Conservation (phyloP, 2,329 filamentous ascomycete genomes). For the Fusarium denticulatum region DNA sequence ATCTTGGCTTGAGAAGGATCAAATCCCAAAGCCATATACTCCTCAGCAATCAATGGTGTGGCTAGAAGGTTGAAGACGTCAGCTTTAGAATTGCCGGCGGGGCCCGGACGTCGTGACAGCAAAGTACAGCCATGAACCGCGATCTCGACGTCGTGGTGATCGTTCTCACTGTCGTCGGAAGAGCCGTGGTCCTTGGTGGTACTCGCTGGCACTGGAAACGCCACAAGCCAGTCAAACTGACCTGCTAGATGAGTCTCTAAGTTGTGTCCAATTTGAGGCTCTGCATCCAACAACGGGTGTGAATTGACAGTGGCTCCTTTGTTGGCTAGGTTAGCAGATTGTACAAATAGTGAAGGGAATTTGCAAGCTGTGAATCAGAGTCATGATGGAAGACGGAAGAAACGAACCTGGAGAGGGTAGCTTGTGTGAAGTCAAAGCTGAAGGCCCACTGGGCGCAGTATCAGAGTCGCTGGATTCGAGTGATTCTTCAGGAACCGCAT, state of each 20-base stretch:
- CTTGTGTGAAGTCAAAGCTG: not conserved
- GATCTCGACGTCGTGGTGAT: slow-evolving; percentile 30
- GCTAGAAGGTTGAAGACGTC: slow-evolving; percentile 60
- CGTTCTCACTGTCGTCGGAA: slow-evolving; percentile 16
- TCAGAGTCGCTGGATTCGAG: slow-evolving; percentile 12
- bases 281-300: slow-evolving; percentile 42
- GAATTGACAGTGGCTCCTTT: slow-evolving; percentile 13
- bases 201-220: slow-evolving; percentile 47
- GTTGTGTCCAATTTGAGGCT: slow-evolving; percentile 44
- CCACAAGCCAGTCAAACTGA: slow-evolving; percentile 62
- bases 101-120: slow-evolving; percentile 50
- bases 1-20: slow-evolving; percentile 34
- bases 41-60: slow-evolving; percentile 51
- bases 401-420: slow-evolving; percentile 30
- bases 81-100: slow-evolving; percentile 41
- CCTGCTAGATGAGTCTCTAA: slow-evolving; percentile 57
- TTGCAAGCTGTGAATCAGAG: not conserved
- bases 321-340: slow-evolving; percentile 22
- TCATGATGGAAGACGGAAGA: not conserved
- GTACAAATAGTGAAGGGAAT: not conserved
- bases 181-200: slow-evolving; percentile 32
- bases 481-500: slow-evolving; percentile 47
- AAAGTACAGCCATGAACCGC: slow-evolving; percentile 64
- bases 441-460: slow-evolving; percentile 2
- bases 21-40: slow-evolving; percentile 29